Base-by-base conservation (phyloP, 2,329 filamentous ascomycete species). In the Trichophyton mentagrophytes region DNA sequence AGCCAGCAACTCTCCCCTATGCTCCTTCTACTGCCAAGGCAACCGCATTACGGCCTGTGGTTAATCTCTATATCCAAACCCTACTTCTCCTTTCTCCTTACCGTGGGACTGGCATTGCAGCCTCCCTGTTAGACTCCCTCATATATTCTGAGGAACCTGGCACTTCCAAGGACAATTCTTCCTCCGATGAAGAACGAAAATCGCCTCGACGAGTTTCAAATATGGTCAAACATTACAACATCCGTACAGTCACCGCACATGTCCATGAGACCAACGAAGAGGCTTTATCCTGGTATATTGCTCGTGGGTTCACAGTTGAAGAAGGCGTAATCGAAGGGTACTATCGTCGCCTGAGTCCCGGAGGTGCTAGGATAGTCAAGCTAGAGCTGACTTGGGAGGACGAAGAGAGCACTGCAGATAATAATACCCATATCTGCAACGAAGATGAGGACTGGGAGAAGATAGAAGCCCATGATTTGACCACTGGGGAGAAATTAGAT, bases 181-280 rank as follows among this genome's bases (percentile, higher is more conserved):
- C 64, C 33, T 36, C 33, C 20, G 51, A 64, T 20, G 64, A 63
- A 36, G 11, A 11, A 58, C 42, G 4, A 27, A 13, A 57, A 22
- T 13, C 57, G 33, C 13, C 36, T 6, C 57, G 25, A 17, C 27
- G 25, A n/a, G 67, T 74, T 3, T 75, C 74, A 9, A 64, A 68
- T 3, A 66, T 76, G 8, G 74, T 79, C 3, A 73, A 75, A 36
- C 72, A 78, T 60, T 79, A 83, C 64, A 76, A 77, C 27, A 77
- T 81, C 27, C 71, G 70, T 9, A 75, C 72, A 13, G 77, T 85
- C 20, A 82, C 80, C 1, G 84, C 84, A 9, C 84, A 86, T 69
- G 83, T 85, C 0, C 85, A 85, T 77, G 82, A 84, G 65, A 79
- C 78, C 22, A 86, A 86, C 61, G 74, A 78, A 17, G 82, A 84